Conservation (phyloP, 1,139 yeast genomes). For the Debaryomycetaceae sp. region DNA sequence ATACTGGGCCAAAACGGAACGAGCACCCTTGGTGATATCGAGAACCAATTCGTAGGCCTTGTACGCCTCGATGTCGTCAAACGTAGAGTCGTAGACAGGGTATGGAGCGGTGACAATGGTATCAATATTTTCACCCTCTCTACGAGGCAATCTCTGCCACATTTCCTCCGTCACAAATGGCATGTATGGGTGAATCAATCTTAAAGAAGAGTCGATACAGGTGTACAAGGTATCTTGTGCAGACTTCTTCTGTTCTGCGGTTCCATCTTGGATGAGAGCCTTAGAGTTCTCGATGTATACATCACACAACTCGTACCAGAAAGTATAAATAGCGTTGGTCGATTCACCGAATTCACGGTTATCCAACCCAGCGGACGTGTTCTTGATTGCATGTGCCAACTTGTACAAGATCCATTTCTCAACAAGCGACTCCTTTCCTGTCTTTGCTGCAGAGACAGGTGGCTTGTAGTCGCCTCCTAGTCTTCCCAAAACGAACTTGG, state of each 20-base stretch:
- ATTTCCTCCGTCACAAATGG: conserved; percentile 95
- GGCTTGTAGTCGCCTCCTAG: conserved; percentile 87
- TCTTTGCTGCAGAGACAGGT: conserved; percentile 54
- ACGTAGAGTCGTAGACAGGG: conserved; percentile 63
- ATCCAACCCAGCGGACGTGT: conserved; percentile 65
- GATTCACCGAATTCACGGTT: conserved; percentile 86
- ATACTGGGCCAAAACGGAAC: conserved; percentile 89
- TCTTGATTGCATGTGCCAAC: conserved; percentile 66
- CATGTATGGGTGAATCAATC: conserved; percentile 96
- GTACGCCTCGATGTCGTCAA: conserved; percentile 61
- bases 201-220: conserved; percentile 87
- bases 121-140: conserved; percentile 63
- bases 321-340: conserved; percentile 82
- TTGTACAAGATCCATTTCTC: conserved; percentile 96
- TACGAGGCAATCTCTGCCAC: conserved; percentile 97
- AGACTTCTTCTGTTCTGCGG: conserved; percentile 75
- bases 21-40: conserved; percentile 85
- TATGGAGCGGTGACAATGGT: conserved; percentile 79
- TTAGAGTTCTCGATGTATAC: conserved; percentile 97
- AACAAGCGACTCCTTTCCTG: conserved; percentile 86
- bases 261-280: conserved; percentile 86
- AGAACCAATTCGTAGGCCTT: conserved; percentile 78
- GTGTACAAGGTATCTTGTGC: conserved; percentile 95
- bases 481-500: conserved; percentile 92
- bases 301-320: conserved; percentile 97